These are phyloP conservation scores for Malus fusca DNA, from an alignment of 306 rosid species.

Conservation along the genomic window DNA sequence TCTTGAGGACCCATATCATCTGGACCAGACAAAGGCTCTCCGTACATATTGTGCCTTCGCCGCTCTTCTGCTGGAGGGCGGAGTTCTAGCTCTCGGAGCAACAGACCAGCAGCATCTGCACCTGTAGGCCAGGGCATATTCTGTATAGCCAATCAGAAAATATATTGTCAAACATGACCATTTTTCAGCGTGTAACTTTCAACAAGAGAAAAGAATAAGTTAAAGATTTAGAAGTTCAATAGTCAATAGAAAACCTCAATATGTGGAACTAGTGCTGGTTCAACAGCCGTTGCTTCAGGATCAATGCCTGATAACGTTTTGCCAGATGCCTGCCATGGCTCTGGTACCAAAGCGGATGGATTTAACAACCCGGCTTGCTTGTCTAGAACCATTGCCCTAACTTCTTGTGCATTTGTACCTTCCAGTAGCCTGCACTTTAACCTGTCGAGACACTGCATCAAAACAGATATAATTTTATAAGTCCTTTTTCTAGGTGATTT, in stretches of 20 bases:
- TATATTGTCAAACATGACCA: not conserved
- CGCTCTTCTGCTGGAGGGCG: constrained; percentile 97
- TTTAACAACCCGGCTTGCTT: constrained; percentile 95
- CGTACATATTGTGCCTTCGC: constrained; percentile 80
- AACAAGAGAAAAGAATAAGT: too few species aligned
- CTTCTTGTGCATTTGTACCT: constrained; percentile 97
- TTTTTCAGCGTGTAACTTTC: not conserved
- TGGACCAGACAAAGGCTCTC: constrained; percentile 75
- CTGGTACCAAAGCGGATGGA: constrained; percentile 80
- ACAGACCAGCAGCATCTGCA: constrained; percentile 88
- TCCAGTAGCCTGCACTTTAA: constrained; percentile 90
- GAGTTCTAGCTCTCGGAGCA: constrained; percentile 89
- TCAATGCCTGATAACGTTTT: constrained; percentile 72
- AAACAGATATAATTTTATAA: constrained; percentile 6
- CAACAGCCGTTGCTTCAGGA: constrained; percentile 87
- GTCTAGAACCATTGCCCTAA: constrained; percentile 97
- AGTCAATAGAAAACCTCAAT: constrained; percentile 55
- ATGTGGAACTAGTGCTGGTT: constrained; percentile 66
- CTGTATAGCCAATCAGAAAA: constrained; percentile 26
- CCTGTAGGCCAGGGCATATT: constrained; percentile 96
- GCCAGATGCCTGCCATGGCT: constrained; percentile 77
- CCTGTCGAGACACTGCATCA: constrained; percentile 91
- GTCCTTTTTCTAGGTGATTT: not conserved
- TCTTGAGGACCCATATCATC: constrained; percentile 29
- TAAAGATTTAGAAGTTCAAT: not conserved